Conservation (phyloP, 129 eudicot species). For the Solidago caesia region DNA sequence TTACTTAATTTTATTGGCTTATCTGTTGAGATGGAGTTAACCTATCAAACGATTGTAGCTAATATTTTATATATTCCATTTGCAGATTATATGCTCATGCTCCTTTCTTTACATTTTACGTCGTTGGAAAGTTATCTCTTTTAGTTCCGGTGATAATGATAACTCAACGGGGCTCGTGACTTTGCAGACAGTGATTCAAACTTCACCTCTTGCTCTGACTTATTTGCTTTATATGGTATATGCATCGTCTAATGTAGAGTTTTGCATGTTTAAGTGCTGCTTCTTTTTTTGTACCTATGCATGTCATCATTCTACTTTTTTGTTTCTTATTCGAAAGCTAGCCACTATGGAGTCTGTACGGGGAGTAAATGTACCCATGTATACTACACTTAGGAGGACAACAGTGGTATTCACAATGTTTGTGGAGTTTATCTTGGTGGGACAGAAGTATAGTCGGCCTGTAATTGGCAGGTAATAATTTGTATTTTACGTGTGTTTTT, state of each 20-base stretch:
- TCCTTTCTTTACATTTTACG: slow-evolving; percentile 69
- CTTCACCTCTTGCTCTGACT: slow-evolving; percentile 81
- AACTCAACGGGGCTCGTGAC: slow-evolving; percentile 57
- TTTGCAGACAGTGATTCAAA: slow-evolving; percentile 57
- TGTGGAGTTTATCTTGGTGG: slow-evolving; percentile 67
- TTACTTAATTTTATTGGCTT: background rate
- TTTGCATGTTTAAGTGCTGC: background rate
- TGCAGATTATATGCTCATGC: slow-evolving; percentile 89
- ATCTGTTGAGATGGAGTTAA: background rate
- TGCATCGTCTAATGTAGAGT: background rate
- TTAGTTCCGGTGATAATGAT: slow-evolving; percentile 55
- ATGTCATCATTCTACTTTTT: slow-evolving; percentile 14
- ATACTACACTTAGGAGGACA: slow-evolving; percentile 93
- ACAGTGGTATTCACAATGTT: slow-evolving; percentile 96
- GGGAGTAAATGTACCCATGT: slow-evolving; percentile 99
- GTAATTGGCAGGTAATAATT: slow-evolving; percentile 72
- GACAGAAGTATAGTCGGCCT: slow-evolving; percentile 71
- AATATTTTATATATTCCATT: slow-evolving; percentile 8
- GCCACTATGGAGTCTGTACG: slow-evolving; percentile 95
- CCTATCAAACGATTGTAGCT: slow-evolving; percentile 1
- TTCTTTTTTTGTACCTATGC: slow-evolving; percentile 19
- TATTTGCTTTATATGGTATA: slow-evolving; percentile 95
- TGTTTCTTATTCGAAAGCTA: slow-evolving; percentile 59
- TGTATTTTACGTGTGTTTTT: slow-evolving; percentile 4
- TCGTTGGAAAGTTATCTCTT: slow-evolving; percentile 61